Evolutionary conservation across 257 asterid species (phyloP), one percentile per base, ranked within the genome.

Genomic region (Petrea volubilis): DNA sequence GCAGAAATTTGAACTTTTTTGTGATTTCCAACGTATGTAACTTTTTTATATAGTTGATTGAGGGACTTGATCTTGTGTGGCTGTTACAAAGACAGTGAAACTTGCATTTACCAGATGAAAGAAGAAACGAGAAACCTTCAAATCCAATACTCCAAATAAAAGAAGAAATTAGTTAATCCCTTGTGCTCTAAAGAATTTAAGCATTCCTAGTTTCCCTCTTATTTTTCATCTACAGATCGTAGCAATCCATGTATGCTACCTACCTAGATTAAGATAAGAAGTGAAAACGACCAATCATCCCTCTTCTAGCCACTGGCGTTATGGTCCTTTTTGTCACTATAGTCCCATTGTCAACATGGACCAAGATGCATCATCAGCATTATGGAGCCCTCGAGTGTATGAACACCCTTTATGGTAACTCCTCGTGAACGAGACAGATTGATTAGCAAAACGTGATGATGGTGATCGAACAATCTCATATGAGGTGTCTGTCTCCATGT

Each of bases 381-480:
- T 68, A 34, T 15, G 60, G n/a, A n/a, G n/a, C n/a, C n/a, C n/a
- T 51, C n/a, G 20, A 15, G 25, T 51, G 40, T 40, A 24, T 41
- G n/a, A 33, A 40, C 10, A 20, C 66, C 58, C 60, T 24, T 49
- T 67, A 72, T 55, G 44, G 12, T 40, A 3, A 3, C 2, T 2
- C 2, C 2, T 2, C 3, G 2, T 29, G 96, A 88, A 58, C 70
- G 84, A 49, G 95, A 92, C 96, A 63, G 29, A 15, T 82, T 91
- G 80, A 81, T 74, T 75, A 85, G 86, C 96, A 92, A 81, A 92
- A 83, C 77, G 92, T 80, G 43, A 76, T 76, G 97, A 89, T 72
- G 15, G 58, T 57, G 90, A 87, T 92, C 13, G 28, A 33, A 74
- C 92, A 60, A 9, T 33, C 44, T 38, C 58, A 44, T 66, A 29